Base-by-base conservation (phyloP, 208 protist genomes). In the Porcisia hertigi region DNA sequence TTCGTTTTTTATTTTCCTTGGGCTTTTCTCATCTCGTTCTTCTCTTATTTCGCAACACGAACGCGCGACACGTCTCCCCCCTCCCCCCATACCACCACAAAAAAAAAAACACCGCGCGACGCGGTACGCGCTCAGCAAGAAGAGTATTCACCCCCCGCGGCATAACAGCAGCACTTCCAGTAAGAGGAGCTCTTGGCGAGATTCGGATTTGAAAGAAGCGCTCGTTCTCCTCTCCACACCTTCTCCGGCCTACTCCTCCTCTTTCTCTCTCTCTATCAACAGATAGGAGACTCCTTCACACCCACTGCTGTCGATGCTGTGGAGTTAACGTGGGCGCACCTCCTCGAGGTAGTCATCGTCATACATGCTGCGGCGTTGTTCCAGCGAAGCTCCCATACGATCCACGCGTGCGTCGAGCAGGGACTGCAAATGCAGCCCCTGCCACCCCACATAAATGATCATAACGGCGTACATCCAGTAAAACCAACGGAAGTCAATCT, bases 381-480 rank as follows among this genome's bases (percentile, higher is more conserved):
- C 82, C 25, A 93, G 73, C 23, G 89, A 88, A 52, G 83, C 79
- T 20, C 86, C 89, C 67, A 70, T 86, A 53, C 88, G 84, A 52
- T 96, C 88, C 5, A 93, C 41, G 47, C 86, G 89, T 23, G 83
- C 87, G 54, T 93, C 86, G 23, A 92, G 60, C 78, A 93, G 82
- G 3, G 75, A 76, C 74, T 92, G 82, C 58, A 95, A 75, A 45
- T 81, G 63, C 60, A 90, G 69, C 3, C 86, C 89, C 73, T 94
- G 87, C 81, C 85, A 96, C n/a, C 91, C 76, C 1, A 88, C 83
- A 62, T 92, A 94, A 11, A 82, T 76, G 79, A 96, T 91, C 92
- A 96, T 96, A 25, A 96, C 58, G 14, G 79, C 87, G 80, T 96
- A 96, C 86, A 96, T 92, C 88, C 88, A 96, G 67, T 92, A 93